Percentiles rank a stretch among this genome's conserved stretches.
phyloP scores from a whole-genome alignment of 1,284 basidiomycete species.

The Rhodofomes roseus region DNA sequence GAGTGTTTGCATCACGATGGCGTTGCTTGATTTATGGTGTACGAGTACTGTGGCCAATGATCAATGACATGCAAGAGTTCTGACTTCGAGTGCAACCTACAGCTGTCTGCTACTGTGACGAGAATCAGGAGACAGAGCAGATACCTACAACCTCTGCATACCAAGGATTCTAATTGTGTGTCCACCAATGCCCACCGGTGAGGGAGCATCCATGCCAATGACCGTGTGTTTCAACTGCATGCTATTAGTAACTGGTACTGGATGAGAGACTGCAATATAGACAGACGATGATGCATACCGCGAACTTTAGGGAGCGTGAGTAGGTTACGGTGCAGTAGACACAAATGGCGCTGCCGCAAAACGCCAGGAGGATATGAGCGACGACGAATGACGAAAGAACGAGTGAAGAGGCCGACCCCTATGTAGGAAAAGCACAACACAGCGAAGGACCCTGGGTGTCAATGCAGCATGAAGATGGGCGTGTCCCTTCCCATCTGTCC shows the following conservation, averaged over 20 bases:
- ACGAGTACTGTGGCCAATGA: too few relatives aligned
- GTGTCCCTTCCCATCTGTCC: background rate
- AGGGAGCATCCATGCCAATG: too few relatives aligned
- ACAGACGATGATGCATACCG: background rate
- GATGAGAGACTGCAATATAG: background rate
- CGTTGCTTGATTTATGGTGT: too few relatives aligned
- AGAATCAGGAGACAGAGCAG: too few relatives aligned
- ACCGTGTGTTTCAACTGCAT: background rate
- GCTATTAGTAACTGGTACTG: background rate
- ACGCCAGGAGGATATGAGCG: background rate
- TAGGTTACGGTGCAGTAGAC: background rate
- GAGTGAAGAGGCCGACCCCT: background rate
- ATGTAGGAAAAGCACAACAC: background rate
- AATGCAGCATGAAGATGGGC: background rate
- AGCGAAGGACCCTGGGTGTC: background rate
- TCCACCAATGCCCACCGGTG: too few relatives aligned
- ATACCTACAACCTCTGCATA: too few relatives aligned
- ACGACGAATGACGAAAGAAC: too few relatives aligned
- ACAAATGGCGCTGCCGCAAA: background rate
- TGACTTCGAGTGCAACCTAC: too few relatives aligned
- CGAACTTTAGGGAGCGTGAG: background rate
- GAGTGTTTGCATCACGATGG: too few relatives aligned
- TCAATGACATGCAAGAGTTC: too few relatives aligned
- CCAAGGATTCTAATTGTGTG: too few relatives aligned
- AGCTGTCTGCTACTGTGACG: too few relatives aligned